Evolutionary conservation across 495 filamentous ascomycete genomes (phyloP), one percentile per base, ranked within the genome.

Genomic region (Aspergillus ellipticus): DNA sequence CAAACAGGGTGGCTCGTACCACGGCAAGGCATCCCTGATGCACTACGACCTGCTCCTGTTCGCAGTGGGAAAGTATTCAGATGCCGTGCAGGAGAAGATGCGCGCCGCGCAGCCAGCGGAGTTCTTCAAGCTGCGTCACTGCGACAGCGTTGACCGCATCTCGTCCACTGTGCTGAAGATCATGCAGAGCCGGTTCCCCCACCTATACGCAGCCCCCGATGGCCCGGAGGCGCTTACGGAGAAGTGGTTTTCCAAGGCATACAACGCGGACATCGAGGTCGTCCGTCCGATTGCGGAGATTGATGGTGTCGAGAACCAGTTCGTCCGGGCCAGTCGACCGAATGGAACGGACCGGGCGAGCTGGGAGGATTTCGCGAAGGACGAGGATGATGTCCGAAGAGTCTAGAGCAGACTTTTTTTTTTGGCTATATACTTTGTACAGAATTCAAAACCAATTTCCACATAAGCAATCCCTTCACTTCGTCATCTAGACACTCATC

Each of bases 31-130:
- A 6, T 82, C 77, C n/a, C 62, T 85, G 35, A 78, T 79, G 68
- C 85, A 89, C 65, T 90, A 89, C 67, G 84, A 92, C 61, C 72
- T 88, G 7, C 83, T 86, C 24, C 75, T 91, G 33, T 78, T 88
- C 62, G 73, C 75, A 8, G 71, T 89, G 5, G 85, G 86, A 5
- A 68, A 84, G 55, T 84, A 89, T 58, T 70, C 81, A 1, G 68
- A 66, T 4, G 72, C 75, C 1, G 76, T 88, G 17, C 80, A 85
- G 66, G 72, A 81, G 53, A 56, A 79, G 49, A 68, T 91, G 33
- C 73, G 81, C 28, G 66, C 69, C 20, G 71, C 69, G 33, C 81
- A 85, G 57, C 79, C 80, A 26, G 57, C 69, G 0, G 81, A 80
- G 5, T 88, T 89, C 67, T 85, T 89, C 59, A 70, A 74, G 31